Evolutionary conservation across 495 filamentous ascomycete species (phyloP), one percentile per base, ranked within the genome.

Genomic region (Cairneyella variabilis): DNA sequence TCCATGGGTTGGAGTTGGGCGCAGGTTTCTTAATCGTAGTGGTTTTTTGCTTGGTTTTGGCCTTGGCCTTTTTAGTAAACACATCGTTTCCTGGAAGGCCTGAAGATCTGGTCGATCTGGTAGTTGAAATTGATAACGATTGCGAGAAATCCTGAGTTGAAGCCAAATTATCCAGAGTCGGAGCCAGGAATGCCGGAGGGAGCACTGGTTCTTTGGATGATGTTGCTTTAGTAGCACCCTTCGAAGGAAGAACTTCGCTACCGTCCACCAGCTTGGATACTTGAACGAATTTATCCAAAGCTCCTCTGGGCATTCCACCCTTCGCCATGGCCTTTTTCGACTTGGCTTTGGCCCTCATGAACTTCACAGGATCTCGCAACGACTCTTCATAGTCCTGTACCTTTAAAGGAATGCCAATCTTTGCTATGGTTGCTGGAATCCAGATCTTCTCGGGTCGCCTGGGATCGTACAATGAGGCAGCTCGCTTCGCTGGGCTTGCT

Each of bases 311-410:
- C 56, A 65, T 60, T 8, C 47, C 56, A n/a, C 48, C 46, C 26
- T 57, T 58, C 0, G 52, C 39, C 17, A 56, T 45, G 4, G 51
- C 58, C 52, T 37, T 64, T 27, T 62, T 65, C 0, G 53, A 53
- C 1, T 52, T 47, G 3, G 49, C 22, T 53, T 60, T 65, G 1
- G 56, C 53, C 32, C 40, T 56, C 11, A 54, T 14, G 14, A 45
- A 57, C 34, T 71, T 69, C 58, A 79, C 85, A 12, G 74, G 69
- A 46, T 79, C 70, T 43, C 72, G 68, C 32, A 80, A 73, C 17
- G 78, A 72, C 47, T 82, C 82, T 56, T 95, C 84, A 83, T 89
- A 98, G 20, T 82, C 83, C 51, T 87, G 76, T 1, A 91, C 82
- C n/a, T 81, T 77, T 11, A 85, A 67, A 17, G 88, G 89, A 44